A percentile compares a stretch with the other conserved stretches of the same genome.
Conservation (phyloP, 1,139 yeast genomes). For the Meyerozyma guilliermondii region DNA sequence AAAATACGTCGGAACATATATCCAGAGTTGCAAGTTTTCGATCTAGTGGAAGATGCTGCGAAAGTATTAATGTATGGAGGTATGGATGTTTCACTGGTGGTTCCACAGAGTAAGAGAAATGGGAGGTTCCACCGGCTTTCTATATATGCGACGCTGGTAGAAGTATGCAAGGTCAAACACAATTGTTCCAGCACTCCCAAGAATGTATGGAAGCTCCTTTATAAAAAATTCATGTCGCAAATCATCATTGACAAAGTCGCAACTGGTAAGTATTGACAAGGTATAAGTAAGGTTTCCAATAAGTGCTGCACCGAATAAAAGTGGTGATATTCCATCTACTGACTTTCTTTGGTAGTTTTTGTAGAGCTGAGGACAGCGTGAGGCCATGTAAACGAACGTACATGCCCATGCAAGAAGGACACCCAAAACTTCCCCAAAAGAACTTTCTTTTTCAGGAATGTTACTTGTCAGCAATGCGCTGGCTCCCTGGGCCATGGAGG, state of each 20-base stretch:
- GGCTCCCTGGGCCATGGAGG: background rate
- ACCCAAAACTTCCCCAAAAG: constrained; percentile 32
- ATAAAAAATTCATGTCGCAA: constrained; percentile 46
- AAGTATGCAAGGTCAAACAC: constrained; percentile 73
- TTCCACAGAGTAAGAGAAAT: background rate
- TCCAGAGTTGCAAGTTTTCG: background rate
- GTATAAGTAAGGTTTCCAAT: constrained; percentile 81
- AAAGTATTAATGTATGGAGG: background rate
- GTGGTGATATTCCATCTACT: constrained; percentile 78
- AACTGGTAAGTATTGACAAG: constrained; percentile 58
- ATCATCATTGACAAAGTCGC: constrained; percentile 29
- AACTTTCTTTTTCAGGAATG: background rate
- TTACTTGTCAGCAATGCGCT: background rate
- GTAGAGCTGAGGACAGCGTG: constrained; percentile 80
- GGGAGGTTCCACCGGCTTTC: constrained; percentile 16
- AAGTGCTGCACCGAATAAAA: constrained; percentile 74
- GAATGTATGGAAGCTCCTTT: constrained; percentile 73
- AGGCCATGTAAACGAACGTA: constrained; percentile 66
- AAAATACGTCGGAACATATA: background rate
- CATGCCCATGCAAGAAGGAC: constrained; percentile 74
- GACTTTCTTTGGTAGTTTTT: constrained; percentile 74
- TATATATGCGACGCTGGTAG: constrained; percentile 49
- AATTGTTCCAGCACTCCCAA: constrained; percentile 87
- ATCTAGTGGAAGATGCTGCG: background rate
- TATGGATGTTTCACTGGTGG: constrained; percentile 1